These are phyloP conservation scores for Glonium stellatum DNA, from an alignment of 495 filamentous ascomycete genomes.

Conservation along the genomic window DNA sequence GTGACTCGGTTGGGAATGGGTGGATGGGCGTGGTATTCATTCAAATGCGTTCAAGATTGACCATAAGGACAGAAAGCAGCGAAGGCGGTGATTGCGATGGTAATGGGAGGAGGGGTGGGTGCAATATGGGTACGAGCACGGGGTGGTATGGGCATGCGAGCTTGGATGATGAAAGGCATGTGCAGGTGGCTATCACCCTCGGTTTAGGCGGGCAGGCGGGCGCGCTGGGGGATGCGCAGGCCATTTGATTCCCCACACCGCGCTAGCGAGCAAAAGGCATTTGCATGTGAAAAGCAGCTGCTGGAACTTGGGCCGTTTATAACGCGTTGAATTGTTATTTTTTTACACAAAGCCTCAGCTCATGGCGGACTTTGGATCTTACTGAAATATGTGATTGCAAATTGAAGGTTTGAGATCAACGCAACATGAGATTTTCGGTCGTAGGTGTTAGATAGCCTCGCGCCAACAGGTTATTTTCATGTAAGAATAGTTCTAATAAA, in stretches of 20 bases:
- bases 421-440: too few relatives aligned
- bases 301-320: neutral
- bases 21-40: neutral
- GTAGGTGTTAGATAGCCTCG: too few relatives aligned
- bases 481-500: too few relatives aligned
- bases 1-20: neutral
- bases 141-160: neutral
- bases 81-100: neutral
- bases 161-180: neutral
- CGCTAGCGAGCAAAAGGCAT: neutral
- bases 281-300: slow-evolving; percentile 1
- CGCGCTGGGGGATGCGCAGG: neutral
- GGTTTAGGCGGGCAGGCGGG: neutral
- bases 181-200: neutral
- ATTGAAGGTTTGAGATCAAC: too few relatives aligned
- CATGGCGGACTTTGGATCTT: too few relatives aligned
- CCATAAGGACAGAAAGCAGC: neutral
- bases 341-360: too few relatives aligned
- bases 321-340: neutral
- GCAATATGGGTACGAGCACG: neutral
- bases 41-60: neutral
- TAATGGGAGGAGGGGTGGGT: neutral
- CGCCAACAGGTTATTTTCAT: too few relatives aligned
- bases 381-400: too few relatives aligned
- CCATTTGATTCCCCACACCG: neutral